These are phyloP conservation scores for Conringia planisiliqua DNA, from an alignment of 345 rosid genomes.

Conservation along the genomic window DNA sequence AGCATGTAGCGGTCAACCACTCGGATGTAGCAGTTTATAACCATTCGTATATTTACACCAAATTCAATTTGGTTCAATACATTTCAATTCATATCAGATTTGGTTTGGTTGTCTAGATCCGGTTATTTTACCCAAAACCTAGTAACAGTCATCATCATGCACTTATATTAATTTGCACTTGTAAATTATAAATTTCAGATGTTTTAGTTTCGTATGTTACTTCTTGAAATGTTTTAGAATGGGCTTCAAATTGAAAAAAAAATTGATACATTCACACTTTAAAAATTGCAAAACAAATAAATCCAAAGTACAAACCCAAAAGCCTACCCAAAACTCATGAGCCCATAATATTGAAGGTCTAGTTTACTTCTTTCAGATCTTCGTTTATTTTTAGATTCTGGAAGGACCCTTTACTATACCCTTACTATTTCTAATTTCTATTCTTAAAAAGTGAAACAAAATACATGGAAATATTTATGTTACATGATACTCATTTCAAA, in stretches of 20 bases:
- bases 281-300: neutral
- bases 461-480: too few species aligned
- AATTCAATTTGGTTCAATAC: too few species aligned
- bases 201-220: neutral
- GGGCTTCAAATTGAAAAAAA: slow-evolving; percentile 30
- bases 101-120: too few species aligned
- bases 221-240: slow-evolving; percentile 14
- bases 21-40: too few species aligned
- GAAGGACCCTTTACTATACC: neutral
- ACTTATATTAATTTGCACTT: neutral
- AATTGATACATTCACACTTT: neutral
- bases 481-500: too few species aligned
- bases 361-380: neutral
- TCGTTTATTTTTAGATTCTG: neutral
- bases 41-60: too few species aligned
- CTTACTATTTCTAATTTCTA: too few species aligned
- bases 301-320: slow-evolving; percentile 1
- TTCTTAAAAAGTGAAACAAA: too few species aligned
- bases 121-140: too few species aligned
- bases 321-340: neutral
- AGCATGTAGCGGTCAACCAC: too few species aligned
- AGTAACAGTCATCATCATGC: neutral
- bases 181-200: neutral
- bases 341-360: neutral
- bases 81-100: too few species aligned